phyloP scores from a whole-genome alignment of 2,329 filamentous ascomycete genomes.

The Hypoxylon rubiginosum region DNA sequence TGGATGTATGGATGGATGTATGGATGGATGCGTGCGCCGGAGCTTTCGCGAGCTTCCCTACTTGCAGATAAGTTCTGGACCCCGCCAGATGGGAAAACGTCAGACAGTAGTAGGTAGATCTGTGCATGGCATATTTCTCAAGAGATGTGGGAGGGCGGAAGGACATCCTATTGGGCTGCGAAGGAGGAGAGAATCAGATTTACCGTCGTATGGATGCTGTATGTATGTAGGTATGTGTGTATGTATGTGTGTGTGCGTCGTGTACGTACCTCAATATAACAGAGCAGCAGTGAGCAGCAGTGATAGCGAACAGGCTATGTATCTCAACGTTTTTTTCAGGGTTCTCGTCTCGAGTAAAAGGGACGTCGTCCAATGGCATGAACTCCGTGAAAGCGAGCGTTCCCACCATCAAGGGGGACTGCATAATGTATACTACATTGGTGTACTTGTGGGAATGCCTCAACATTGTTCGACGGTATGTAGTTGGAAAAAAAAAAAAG shows the following conservation, averaged over 20 bases:
- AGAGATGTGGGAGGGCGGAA: slow-evolving; percentile 1
- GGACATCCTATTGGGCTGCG: neutral
- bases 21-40: neutral
- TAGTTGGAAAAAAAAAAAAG: neutral
- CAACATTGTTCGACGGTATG: neutral
- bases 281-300: no score
- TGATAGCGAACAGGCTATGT: neutral
- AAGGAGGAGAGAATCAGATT: neutral
- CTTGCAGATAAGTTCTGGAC: neutral
- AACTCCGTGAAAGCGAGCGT: neutral
- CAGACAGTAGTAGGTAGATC: neutral
- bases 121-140: neutral
- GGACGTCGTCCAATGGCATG: neutral
- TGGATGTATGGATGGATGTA: neutral
- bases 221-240: neutral
- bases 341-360: neutral
- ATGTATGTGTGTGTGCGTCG: neutral
- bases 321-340: slow-evolving; percentile 1
- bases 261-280: no score
- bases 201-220: neutral
- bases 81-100: neutral
- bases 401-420: neutral
- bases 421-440: slow-evolving; percentile 1
- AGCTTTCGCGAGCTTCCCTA: neutral
- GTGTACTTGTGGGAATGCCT: neutral